A percentile compares a stretch with the other conserved stretches of the same genome.
phyloP scores from a whole-genome alignment of 352 stramenopile species.

The Aphanomyces invadans region DNA sequence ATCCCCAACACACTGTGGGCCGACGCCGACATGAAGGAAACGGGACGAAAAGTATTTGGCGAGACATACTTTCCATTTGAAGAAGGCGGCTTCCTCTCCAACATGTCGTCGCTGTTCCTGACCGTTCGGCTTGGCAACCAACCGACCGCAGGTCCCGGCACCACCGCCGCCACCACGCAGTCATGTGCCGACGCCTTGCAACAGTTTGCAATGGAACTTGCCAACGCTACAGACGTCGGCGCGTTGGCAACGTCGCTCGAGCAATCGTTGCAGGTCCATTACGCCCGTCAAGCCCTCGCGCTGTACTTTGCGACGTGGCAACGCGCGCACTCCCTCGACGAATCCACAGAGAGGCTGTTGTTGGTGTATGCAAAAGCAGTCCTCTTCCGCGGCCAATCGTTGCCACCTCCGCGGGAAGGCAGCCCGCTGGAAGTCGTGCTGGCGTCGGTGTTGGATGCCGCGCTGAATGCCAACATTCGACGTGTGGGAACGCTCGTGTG shows the following conservation, averaged over 20 bases:
- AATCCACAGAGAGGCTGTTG: conserved; percentile 24
- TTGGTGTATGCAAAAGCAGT: conserved; percentile 43
- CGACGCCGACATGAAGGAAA: conserved; percentile 42
- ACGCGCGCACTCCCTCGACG: background rate
- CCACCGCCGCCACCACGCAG: background rate
- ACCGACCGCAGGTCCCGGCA: background rate
- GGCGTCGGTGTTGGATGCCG: conserved; percentile 9
- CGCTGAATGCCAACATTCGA: background rate
- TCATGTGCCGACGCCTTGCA: background rate
- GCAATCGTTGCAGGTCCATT: conserved; percentile 31
- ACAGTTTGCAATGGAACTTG: conserved; percentile 29
- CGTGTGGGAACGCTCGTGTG: conserved; percentile 24
- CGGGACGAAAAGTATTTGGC: conserved; percentile 70
- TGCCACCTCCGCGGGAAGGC: conserved; percentile 12
- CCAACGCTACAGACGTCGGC: conserved; percentile 21
- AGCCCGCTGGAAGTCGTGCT: background rate
- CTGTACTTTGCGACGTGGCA: background rate
- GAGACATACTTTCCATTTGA: conserved; percentile 85
- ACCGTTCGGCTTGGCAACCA: conserved; percentile 1
- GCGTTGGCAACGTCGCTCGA: conserved; percentile 28
- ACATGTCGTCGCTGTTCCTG: conserved; percentile 26
- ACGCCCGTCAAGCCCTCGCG: conserved; percentile 28
- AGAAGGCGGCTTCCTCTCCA: conserved; percentile 62
- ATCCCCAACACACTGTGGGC: background rate
- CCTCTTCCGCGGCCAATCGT: conserved; percentile 47